phyloP scores from a whole-genome alignment of 2,329 filamentous ascomycete genomes.

The Bipolaris sorokiniana region DNA sequence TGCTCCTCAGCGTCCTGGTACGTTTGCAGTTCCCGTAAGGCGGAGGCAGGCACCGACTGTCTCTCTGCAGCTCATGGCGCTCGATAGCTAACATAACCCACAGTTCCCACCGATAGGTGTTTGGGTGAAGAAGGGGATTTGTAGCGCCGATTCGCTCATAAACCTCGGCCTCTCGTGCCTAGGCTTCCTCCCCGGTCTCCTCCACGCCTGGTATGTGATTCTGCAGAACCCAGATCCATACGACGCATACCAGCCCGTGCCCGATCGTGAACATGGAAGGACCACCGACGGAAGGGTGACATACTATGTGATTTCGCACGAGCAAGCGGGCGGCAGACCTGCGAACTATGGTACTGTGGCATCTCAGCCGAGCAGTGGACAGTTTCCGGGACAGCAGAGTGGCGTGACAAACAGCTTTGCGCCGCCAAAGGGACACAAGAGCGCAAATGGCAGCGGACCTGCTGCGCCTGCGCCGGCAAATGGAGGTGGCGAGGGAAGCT shows the following conservation, averaged over 20 bases:
- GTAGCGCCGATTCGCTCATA: constrained; percentile 89
- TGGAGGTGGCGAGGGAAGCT: constrained; percentile 35
- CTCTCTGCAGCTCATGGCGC: not conserved
- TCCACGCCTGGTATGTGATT: constrained; percentile 99
- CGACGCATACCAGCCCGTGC: constrained; percentile 65
- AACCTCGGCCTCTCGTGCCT: constrained; percentile 83
- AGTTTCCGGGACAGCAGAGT: constrained; percentile 53
- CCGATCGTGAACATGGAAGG: constrained; percentile 59
- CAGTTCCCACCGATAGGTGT: constrained; percentile 59
- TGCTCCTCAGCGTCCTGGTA: constrained; percentile 66
- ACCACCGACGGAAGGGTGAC: constrained; percentile 30
- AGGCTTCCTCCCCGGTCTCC: constrained; percentile 74
- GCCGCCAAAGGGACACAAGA: constrained; percentile 30
- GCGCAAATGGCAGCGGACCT: constrained; percentile 18
- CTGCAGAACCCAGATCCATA: constrained; percentile 79
- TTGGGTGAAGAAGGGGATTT: constrained; percentile 96
- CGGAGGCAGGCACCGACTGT: constrained; percentile 17
- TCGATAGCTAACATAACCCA: constrained; percentile 6
- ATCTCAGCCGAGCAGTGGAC: constrained; percentile 44
- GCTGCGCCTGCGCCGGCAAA: constrained; percentile 19
- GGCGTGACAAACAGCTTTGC: constrained; percentile 42
- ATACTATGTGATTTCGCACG: constrained; percentile 37
- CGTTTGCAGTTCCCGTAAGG: constrained; percentile 28
- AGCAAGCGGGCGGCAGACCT: constrained; percentile 49
- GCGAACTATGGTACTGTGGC: constrained; percentile 53